Conservation (phyloP, 2,329 filamentous ascomycete species). For the Nemania sp. region DNA sequence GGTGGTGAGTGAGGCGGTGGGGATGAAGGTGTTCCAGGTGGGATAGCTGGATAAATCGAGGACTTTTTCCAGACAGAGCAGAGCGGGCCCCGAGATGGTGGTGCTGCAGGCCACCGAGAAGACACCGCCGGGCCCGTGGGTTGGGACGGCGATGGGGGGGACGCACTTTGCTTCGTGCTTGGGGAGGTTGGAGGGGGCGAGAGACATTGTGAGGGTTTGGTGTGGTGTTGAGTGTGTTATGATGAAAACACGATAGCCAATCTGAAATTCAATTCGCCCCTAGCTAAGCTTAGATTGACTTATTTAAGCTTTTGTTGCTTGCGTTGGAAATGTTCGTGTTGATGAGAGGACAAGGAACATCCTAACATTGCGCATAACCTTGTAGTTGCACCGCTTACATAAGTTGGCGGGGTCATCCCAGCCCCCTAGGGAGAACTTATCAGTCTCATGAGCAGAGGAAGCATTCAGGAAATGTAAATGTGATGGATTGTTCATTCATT, state of each 20-base stretch:
- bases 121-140: conserved; percentile 31
- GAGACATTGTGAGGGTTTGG: conserved; percentile 26
- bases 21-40: conserved; percentile 36
- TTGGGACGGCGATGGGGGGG: conserved; percentile 35
- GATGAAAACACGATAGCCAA: neutral
- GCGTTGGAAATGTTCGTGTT: too few relatives aligned
- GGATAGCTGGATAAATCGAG: conserved; percentile 31
- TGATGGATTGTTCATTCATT: too few relatives aligned
- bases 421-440: neutral
- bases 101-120: conserved; percentile 35
- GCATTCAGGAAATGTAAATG: too few relatives aligned
- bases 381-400: conserved; percentile 1
- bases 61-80: conserved; percentile 28
- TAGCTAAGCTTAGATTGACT: too few relatives aligned
- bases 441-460: neutral
- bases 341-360: neutral
- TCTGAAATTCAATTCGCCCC: neutral
- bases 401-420: neutral
- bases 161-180: conserved; percentile 15
- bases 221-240: neutral
- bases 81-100: conserved; percentile 25
- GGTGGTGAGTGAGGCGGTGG: conserved; percentile 13
- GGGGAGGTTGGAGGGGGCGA: conserved; percentile 30
- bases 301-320: too few relatives aligned
- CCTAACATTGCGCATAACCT: neutral